phyloP scores from a whole-genome alignment of 768 basidiomycete species.

The Gloeopeniophorella convolvens region DNA sequence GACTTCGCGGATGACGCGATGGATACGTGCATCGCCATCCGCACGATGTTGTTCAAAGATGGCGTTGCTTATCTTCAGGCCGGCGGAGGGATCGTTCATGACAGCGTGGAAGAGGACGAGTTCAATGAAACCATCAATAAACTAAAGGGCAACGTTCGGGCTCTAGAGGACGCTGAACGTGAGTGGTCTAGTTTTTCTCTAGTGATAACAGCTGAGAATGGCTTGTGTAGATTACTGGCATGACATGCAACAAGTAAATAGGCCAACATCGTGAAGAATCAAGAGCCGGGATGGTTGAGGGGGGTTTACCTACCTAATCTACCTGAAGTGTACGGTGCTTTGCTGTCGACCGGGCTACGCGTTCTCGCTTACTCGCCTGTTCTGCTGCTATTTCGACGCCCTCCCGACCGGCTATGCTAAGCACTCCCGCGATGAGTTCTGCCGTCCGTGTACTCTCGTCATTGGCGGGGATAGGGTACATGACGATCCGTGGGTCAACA shows the following conservation, averaged over 20 bases:
- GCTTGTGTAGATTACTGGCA: conserved; percentile 57
- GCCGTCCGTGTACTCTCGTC: conserved; percentile 90
- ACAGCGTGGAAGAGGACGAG: conserved; percentile 97
- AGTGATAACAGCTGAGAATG: conserved; percentile 20
- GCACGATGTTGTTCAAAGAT: conserved; percentile 96
- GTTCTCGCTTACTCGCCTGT: conserved; percentile 21
- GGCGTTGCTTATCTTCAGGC: conserved; percentile 90
- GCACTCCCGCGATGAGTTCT: conserved; percentile 82
- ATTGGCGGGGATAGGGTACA: conserved; percentile 98
- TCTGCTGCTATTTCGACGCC: conserved; percentile 45
- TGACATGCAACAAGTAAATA: conserved; percentile 42
- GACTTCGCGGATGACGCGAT: conserved; percentile 93
- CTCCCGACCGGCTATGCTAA: conserved; percentile 83
- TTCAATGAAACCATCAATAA: conserved; percentile 96
- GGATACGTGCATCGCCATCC: conserved; percentile 98
- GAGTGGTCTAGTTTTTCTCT: conserved; percentile 29
- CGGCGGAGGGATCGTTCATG: conserved; percentile 95
- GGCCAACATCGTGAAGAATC: not conserved
- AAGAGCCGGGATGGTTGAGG: not conserved
- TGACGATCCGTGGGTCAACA: conserved; percentile 91
- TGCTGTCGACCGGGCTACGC: conserved; percentile 5
- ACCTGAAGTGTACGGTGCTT: conserved; percentile 16
- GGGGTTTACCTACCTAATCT: conserved; percentile 6
- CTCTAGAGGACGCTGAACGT: conserved; percentile 87
- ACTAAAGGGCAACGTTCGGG: conserved; percentile 76